These are phyloP conservation scores for Candida oleophila DNA, from an alignment of 805 yeast species.

Conservation along the genomic window DNA sequence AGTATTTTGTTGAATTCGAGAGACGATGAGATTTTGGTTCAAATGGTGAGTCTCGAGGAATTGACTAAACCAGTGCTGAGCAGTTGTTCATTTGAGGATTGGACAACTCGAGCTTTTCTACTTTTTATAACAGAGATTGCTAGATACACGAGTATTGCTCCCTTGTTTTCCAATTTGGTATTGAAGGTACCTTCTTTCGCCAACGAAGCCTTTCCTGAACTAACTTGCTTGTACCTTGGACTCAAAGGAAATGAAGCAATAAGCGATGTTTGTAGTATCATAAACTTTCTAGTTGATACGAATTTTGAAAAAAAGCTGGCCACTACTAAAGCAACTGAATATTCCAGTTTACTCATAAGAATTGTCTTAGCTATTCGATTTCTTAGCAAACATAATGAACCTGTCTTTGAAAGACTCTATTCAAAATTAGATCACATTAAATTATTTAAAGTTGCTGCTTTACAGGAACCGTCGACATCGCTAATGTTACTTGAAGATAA, in stretches of 20 bases:
- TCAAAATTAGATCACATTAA: conserved; percentile 23
- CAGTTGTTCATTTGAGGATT: conserved; percentile 8
- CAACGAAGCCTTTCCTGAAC: conserved; percentile 19
- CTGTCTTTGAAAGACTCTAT: conserved; percentile 27
- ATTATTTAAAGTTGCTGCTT: conserved; percentile 30
- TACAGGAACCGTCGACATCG: conserved; percentile 37
- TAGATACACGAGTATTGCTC: conserved; percentile 23
- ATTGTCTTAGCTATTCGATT: conserved; percentile 35
- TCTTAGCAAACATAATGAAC: conserved; percentile 31
- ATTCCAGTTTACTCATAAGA: conserved; percentile 16
- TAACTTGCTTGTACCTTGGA: conserved; percentile 23
- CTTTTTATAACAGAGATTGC: conserved; percentile 33
- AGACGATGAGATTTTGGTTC: conserved; percentile 16
- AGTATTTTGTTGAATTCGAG: conserved; percentile 28
- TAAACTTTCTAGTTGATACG: background rate
- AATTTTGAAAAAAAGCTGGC: background rate
- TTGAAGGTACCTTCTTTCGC: conserved; percentile 14
- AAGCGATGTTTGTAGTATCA: conserved; percentile 4
- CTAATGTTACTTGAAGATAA: conserved; percentile 50
- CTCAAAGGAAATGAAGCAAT: conserved; percentile 5
- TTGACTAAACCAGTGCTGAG: conserved; percentile 3
- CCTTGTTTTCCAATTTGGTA: conserved; percentile 32
- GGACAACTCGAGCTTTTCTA: conserved; percentile 30
- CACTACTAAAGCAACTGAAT: background rate
- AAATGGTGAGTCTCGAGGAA: conserved; percentile 10